Conservation (phyloP, 2,329 filamentous ascomycete species). For the Graphilbum sp. region DNA sequence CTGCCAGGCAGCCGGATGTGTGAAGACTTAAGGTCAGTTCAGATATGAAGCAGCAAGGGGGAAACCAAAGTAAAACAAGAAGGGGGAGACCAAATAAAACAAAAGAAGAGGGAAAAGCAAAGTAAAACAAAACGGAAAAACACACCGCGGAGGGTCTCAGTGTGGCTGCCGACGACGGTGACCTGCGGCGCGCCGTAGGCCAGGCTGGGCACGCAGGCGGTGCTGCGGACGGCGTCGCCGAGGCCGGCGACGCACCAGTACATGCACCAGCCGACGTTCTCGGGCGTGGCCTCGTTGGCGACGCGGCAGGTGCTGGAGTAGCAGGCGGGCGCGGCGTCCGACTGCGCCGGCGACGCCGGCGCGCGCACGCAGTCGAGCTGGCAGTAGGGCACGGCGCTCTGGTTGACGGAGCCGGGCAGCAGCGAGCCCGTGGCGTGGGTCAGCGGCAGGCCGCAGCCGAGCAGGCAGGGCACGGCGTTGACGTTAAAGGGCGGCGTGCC, state of each 20-base stretch:
- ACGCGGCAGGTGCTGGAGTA: background rate
- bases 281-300: background rate
- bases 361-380: background rate
- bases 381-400: conserved; percentile 1
- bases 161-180: background rate
- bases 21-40: too few species aligned
- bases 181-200: background rate
- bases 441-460: background rate
- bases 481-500: background rate
- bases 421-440: background rate
- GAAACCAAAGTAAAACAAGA: too few species aligned
- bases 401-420: background rate
- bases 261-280: conserved; percentile 2
- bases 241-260: conserved; percentile 1
- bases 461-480: conserved; percentile 1
- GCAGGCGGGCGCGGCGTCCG: background rate
- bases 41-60: too few species aligned
- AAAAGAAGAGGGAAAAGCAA: background rate
- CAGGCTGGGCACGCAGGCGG: background rate
- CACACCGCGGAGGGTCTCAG: background rate
- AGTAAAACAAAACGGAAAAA: background rate
- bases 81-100: too few species aligned
- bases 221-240: background rate
- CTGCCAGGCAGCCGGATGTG: background rate
- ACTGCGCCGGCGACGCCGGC: background rate